These are phyloP conservation scores for Termitomyces sp. DNA, from an alignment of 768 basidiomycete genomes.

Conservation along the genomic window DNA sequence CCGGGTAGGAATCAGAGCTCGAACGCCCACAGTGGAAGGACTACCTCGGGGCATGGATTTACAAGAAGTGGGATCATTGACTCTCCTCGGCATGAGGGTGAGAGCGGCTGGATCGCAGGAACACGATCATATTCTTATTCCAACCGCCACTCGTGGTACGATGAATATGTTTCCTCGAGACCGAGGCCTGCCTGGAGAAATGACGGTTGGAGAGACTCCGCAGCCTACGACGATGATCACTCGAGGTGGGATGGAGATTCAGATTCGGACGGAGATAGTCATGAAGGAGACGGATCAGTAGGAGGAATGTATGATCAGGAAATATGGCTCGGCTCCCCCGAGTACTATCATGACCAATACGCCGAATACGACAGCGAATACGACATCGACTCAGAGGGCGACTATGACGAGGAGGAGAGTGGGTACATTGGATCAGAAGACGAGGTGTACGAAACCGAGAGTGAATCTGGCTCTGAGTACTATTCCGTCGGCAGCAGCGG, in stretches of 20 bases:
- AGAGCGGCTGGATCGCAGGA: neutral
- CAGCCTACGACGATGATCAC: neutral
- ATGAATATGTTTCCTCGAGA: neutral
- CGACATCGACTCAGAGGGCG: neutral
- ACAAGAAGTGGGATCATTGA: neutral
- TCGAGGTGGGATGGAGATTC: neutral
- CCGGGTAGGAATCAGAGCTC: neutral
- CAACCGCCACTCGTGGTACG: neutral
- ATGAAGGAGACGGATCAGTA: neutral
- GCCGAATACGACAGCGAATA: neutral
- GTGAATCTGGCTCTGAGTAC: neutral
- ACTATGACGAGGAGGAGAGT: conserved; percentile 1
- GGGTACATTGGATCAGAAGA: neutral
- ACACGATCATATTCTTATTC: neutral
- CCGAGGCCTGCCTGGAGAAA: too few relatives aligned
- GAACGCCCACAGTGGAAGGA: neutral
- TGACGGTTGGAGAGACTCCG: neutral
- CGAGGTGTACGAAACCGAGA: neutral
- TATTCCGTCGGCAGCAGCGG: neutral
- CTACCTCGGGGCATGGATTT: neutral
- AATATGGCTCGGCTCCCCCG: neutral
- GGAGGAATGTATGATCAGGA: neutral
- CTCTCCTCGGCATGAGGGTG: neutral
- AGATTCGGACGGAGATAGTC: too few relatives aligned
- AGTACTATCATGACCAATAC: neutral